Base-by-base conservation (phyloP, 176 grass and related monocot genomes). In the Carex cristatella region DNA sequence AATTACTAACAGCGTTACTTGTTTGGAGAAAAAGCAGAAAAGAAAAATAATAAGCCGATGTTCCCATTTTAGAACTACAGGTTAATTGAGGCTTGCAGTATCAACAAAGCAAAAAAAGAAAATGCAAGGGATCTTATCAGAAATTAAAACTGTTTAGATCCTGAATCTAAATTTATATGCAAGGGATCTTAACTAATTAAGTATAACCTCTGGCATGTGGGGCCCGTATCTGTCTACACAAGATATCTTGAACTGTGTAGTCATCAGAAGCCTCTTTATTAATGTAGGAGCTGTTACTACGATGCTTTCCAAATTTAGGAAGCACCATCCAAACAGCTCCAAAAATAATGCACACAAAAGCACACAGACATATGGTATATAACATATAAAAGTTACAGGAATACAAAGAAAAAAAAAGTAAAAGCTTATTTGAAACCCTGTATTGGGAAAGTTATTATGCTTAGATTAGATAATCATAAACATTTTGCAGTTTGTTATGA, bases 241-340 rank as follows among this genome's bases (percentile, higher is more conserved):
- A 54, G 65, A 68, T 64, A 10, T 67, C 81, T 83, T 83, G 69
- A 69, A 83, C 42, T 54, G 81, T 83, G 13, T 38, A 83, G 81
- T 83, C 62, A 83, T 83, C 81, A 83, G 81, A 83, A 83, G 81
- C 59, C 81, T 83, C 44, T 69, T 82, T 83, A 67, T 83, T 83
- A 35, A 69, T 83, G 13, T 83, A 83, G 63, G 42, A 83, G 63
- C 42, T 14, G 10, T 56, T 10, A 83, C 81, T 83, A 83, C 33
- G 63, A 49, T 69, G 65, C 10, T 56, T 69, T 53, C 46, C 81
- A 83, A 83, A 33, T 32, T 1, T 83, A 83, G 44, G 81, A 83
- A 83, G 65, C 38, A 67, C 61, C 63, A 83, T 83, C 63, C 62
- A 69, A 56, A 69, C 8, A 18, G 18, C 81, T 83, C 81, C 81